These are phyloP conservation scores for Entophlyctis luteolus DNA, from an alignment of 192 early-diverging fungal species.

Conservation along the genomic window DNA sequence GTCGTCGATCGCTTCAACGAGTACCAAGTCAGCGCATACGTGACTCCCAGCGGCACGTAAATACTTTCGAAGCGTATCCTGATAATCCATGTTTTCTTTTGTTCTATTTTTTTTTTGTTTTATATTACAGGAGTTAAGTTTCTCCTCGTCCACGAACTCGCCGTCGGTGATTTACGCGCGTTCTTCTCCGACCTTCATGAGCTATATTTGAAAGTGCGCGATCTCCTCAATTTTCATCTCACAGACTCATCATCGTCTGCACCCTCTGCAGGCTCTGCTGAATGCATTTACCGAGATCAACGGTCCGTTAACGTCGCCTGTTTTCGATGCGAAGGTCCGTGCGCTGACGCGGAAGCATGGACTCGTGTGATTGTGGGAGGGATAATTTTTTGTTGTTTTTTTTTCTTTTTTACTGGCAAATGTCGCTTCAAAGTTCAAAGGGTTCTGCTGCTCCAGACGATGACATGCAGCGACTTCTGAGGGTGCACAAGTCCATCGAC, in stretches of 20 bases:
- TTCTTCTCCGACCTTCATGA: constrained; percentile 85
- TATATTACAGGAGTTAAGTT: constrained; percentile 61
- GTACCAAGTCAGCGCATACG: constrained; percentile 84
- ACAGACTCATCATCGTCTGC: constrained; percentile 6
- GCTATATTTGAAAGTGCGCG: constrained; percentile 77
- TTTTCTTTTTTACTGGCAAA: background rate
- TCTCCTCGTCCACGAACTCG: constrained; percentile 77
- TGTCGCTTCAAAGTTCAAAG: no score
- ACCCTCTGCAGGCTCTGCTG: constrained; percentile 60
- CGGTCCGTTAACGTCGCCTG: constrained; percentile 67
- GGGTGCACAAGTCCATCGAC: constrained; percentile 68
- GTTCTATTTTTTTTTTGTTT: background rate
- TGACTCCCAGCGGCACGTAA: constrained; percentile 82
- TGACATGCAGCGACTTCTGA: constrained; percentile 60
- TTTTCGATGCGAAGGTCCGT: constrained; percentile 79
- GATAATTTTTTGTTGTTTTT: no score
- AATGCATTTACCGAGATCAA: constrained; percentile 91
- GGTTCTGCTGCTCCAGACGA: no score
- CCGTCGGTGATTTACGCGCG: constrained; percentile 71
- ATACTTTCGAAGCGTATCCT: background rate
- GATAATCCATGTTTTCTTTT: background rate
- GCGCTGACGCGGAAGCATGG: constrained; percentile 68
- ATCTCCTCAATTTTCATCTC: constrained; percentile 9
- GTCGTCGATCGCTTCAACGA: constrained; percentile 95
- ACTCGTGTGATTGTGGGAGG: constrained; percentile 43